Evolutionary conservation across 2,329 filamentous ascomycete species (phyloP), one percentile per base, ranked within the genome.

Genomic region (Didymella lethalis): DNA sequence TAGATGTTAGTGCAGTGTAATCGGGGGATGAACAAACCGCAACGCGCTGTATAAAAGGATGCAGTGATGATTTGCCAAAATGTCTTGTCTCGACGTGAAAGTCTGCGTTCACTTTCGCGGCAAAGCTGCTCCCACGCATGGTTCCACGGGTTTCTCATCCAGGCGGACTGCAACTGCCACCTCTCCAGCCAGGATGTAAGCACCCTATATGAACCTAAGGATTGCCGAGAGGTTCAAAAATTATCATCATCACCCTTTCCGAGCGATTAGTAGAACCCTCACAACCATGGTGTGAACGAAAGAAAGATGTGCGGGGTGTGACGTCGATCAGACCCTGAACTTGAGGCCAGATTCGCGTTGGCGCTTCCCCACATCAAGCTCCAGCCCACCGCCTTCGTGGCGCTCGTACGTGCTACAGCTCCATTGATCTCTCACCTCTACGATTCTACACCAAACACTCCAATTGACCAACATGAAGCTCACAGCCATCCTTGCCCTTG

Each of bases 401-500:
- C 50, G 50, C 40, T 41, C 28, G 12, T 6, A 28, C 38, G 16
- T 12, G 16, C 8, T 36, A 36, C 28, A 50, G 47, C 20, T 43
- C 28, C 41, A 25, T 52, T 48, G 34, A 34, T 14, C 48, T 28
- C 20, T 20, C 56, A 29, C 36, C 46, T 40, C 26, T 29, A 16
- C 56, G 43, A 54, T 51, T 47, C 46, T 50, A 43, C 34, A 54
- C 46, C 34, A 51, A 50, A 59, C 28, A 34, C 50, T 23, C 12
- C 50, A 54, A 59, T 47, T 40, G n/a, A n/a, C 14, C 57, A 71
- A 41, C 7, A 84, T 84, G 82, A 81, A 78, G 70, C 63, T 80
- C 56, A 70, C 81, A 55, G 66, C 80, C 63, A 69, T 85, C 61
- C 73, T 81, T 66, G 75, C 82, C 57, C 70, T 84, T 61, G 79